These are phyloP conservation scores for Clonostachys sp. DNA, from an alignment of 2,329 filamentous ascomycete genomes.

Conservation along the genomic window DNA sequence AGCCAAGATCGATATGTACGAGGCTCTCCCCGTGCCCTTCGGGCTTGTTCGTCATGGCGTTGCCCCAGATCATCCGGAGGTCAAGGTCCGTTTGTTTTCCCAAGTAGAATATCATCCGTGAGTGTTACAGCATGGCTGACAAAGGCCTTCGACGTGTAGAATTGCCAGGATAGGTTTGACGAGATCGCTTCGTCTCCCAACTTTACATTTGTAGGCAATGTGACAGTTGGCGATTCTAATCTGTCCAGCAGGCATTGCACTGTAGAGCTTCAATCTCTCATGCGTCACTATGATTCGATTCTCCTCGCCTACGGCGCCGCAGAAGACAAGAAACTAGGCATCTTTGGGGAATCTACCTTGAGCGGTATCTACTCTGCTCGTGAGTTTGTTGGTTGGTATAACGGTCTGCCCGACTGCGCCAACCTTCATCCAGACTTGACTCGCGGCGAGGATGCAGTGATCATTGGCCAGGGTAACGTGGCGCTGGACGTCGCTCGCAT, in stretches of 20 bases:
- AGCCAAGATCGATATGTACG: slow-evolving; percentile 89
- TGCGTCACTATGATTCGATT: slow-evolving; percentile 85
- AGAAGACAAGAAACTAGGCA: slow-evolving; percentile 71
- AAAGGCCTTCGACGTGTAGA: slow-evolving; percentile 45
- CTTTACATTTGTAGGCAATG: slow-evolving; percentile 90
- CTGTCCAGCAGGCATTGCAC: slow-evolving; percentile 33
- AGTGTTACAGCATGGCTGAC: not conserved
- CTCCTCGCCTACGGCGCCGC: slow-evolving; percentile 91
- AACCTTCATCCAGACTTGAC: slow-evolving; percentile 69
- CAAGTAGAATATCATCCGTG: no score
- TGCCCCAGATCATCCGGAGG: slow-evolving; percentile 96
- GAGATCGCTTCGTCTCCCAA: slow-evolving; percentile 77
- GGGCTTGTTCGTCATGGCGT: slow-evolving; percentile 92
- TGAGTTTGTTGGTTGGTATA: slow-evolving; percentile 97
- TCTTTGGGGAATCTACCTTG: slow-evolving; percentile 72
- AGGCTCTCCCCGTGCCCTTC: slow-evolving; percentile 86
- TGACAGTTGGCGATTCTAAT: slow-evolving; percentile 27
- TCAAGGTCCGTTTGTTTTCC: slow-evolving; percentile 61
- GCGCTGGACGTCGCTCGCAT: slow-evolving; percentile 91
- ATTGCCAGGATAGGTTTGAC: slow-evolving; percentile 90
- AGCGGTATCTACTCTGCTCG: slow-evolving; percentile 81
- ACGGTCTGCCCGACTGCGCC: slow-evolving; percentile 81
- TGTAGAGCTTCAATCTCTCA: slow-evolving; percentile 64
- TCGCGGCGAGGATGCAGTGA: slow-evolving; percentile 73
- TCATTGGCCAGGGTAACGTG: slow-evolving; percentile 95